A percentile compares a stretch with the other conserved stretches of the same genome.
These are phyloP conservation scores for Populus euphratica DNA, from an alignment of 345 rosid species.

Conservation along the genomic window DNA sequence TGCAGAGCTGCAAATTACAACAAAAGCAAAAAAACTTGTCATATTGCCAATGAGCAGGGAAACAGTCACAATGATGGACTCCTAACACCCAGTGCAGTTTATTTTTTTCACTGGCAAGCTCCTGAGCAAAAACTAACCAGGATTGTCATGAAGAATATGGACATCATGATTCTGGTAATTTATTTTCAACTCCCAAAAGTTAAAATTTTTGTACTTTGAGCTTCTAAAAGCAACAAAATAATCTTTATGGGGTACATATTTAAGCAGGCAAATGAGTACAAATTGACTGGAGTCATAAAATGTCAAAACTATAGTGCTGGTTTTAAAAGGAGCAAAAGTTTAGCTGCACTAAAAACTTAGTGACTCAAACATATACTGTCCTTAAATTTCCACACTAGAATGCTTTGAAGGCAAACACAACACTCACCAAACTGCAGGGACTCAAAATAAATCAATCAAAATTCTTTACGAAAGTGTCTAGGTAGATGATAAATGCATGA, in stretches of 20 bases:
- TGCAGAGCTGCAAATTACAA: conserved; percentile 53
- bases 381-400: neutral
- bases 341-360: neutral
- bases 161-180: neutral
- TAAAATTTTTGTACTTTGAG: neutral
- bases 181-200: neutral
- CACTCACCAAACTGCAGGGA: neutral
- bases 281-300: neutral
- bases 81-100: neutral
- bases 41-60: conserved; percentile 1
- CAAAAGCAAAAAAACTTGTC: conserved; percentile 4
- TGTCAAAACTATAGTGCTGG: neutral
- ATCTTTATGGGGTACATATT: neutral
- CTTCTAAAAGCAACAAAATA: neutral
- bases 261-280: neutral
- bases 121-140: neutral
- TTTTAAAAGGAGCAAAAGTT: neutral
- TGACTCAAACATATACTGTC: neutral
- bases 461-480: neutral
- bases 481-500: neutral
- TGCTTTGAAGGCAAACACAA: neutral
- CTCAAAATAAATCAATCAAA: neutral
- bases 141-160: neutral
- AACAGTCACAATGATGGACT: neutral
- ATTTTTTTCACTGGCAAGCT: neutral